phyloP scores from a whole-genome alignment of 139 green algal species.

The Pleodorina starrii region DNA sequence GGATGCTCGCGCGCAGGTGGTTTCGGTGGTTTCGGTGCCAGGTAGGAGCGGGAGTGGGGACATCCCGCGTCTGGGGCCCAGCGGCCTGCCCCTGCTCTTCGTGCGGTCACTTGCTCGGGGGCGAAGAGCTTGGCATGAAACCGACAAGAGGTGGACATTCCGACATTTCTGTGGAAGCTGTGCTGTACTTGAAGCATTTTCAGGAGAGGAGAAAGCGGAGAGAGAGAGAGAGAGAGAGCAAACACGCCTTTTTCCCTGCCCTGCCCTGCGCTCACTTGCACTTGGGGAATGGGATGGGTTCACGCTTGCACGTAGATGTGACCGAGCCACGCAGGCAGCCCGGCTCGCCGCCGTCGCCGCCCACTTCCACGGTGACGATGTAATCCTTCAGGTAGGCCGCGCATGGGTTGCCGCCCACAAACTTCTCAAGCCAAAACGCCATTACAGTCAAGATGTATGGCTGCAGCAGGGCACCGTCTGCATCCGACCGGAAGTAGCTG shows the following conservation, averaged over 20 bases:
- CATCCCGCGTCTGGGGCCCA: too few species aligned
- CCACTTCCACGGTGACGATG: not conserved
- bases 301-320: not conserved
- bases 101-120: too few species aligned
- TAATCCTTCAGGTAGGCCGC: not conserved
- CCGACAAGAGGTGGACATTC: not conserved
- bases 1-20: too few species aligned
- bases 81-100: too few species aligned
- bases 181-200: not conserved
- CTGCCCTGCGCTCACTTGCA: not conserved
- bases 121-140: not conserved
- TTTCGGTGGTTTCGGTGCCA: too few species aligned
- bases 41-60: too few species aligned
- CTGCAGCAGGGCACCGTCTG: constrained; percentile 11
- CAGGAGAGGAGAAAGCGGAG: not conserved
- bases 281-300: not conserved
- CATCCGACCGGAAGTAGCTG: not conserved
- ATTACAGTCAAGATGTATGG: not conserved
- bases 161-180: not conserved
- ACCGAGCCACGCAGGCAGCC: not conserved
- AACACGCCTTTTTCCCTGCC: not conserved
- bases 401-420: not conserved
- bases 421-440: not conserved
- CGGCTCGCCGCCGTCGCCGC: not conserved
- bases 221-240: not conserved